These are phyloP conservation scores for Lecanicillium sp. DNA, from an alignment of 2,329 filamentous ascomycete genomes.

Conservation along the genomic window DNA sequence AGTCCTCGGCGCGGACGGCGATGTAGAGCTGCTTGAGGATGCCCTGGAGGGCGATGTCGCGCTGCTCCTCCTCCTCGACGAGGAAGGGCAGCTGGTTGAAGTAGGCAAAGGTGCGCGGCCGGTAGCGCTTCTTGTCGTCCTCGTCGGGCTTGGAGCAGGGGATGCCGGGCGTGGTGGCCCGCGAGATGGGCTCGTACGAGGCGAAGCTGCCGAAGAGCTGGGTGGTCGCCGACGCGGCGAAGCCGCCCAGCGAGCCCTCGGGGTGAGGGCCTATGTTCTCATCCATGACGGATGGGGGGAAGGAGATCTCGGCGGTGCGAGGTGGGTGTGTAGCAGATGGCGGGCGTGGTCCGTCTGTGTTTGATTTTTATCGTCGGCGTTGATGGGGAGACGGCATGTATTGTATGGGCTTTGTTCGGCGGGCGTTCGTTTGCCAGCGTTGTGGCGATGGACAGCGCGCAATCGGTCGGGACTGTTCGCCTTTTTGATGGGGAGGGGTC, in stretches of 20 bases:
- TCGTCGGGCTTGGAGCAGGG: slow-evolving; percentile 46
- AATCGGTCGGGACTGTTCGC: no score
- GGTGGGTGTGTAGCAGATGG: background rate
- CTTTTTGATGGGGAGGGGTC: no score
- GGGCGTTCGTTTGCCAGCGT: no score
- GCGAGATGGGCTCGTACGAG: slow-evolving; percentile 65
- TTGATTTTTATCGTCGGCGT: background rate
- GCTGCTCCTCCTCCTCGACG: slow-evolving; percentile 72
- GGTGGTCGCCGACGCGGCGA: slow-evolving; percentile 27
- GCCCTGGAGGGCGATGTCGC: slow-evolving; percentile 72
- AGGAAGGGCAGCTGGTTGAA: slow-evolving; percentile 83
- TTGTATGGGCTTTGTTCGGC: no score
- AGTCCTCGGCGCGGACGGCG: slow-evolving; percentile 85
- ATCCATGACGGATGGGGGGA: slow-evolving; percentile 27
- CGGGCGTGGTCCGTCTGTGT: background rate
- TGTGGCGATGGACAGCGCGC: no score
- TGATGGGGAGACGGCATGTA: no score
- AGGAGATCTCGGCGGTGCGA: background rate
- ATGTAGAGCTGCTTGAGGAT: slow-evolving; percentile 94
- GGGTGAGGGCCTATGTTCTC: slow-evolving; percentile 32
- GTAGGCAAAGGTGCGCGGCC: slow-evolving; percentile 90
- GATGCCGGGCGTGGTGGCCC: slow-evolving; percentile 76
- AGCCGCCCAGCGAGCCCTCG: slow-evolving; percentile 24
- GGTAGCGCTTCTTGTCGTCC: slow-evolving; percentile 59
- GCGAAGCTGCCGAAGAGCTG: slow-evolving; percentile 33